phyloP scores from a whole-genome alignment of 176 grass and related monocot species.

The Juncus effusus region DNA sequence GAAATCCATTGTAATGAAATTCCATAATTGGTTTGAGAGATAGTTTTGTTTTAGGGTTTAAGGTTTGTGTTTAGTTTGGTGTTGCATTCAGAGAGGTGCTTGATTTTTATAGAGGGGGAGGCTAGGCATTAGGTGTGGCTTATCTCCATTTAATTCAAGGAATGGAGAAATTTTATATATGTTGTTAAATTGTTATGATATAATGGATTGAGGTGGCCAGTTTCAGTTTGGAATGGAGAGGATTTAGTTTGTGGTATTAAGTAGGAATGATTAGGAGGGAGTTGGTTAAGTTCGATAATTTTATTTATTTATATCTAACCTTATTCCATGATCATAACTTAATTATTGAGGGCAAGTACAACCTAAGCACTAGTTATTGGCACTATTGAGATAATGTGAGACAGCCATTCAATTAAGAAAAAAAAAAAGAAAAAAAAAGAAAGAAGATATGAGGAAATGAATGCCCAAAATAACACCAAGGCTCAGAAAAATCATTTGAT shows the following conservation, averaged over 20 bases:
- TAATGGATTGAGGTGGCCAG: background rate
- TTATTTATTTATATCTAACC: slow-evolving; percentile 31
- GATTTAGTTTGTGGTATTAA: slow-evolving; percentile 14
- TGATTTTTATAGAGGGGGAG: slow-evolving; percentile 7
- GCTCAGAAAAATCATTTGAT: background rate
- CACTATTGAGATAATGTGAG: background rate
- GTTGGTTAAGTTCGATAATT: slow-evolving; percentile 44
- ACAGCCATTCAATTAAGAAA: background rate
- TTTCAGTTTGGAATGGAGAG: slow-evolving; percentile 3
- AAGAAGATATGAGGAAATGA: background rate
- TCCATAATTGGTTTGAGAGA: slow-evolving; percentile 15
- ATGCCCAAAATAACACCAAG: background rate
- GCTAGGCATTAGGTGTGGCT: slow-evolving; percentile 7
- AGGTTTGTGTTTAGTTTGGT: slow-evolving; percentile 5
- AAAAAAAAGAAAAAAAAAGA: too few relatives aligned
- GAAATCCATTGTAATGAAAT: slow-evolving; percentile 23
- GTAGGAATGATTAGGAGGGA: slow-evolving; percentile 4
- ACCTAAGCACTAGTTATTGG: slow-evolving; percentile 45
- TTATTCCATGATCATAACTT: slow-evolving; percentile 32
- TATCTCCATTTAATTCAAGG: slow-evolving; percentile 3
- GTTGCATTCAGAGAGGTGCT: slow-evolving; percentile 7
- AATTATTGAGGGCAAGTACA: slow-evolving; percentile 46
- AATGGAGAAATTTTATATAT: too few relatives aligned
- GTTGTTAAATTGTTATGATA: background rate
- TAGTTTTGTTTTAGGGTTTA: background rate